phyloP scores from a whole-genome alignment of 2,329 filamentous ascomycete genomes.

The Pseudogymnoascus sp. region DNA sequence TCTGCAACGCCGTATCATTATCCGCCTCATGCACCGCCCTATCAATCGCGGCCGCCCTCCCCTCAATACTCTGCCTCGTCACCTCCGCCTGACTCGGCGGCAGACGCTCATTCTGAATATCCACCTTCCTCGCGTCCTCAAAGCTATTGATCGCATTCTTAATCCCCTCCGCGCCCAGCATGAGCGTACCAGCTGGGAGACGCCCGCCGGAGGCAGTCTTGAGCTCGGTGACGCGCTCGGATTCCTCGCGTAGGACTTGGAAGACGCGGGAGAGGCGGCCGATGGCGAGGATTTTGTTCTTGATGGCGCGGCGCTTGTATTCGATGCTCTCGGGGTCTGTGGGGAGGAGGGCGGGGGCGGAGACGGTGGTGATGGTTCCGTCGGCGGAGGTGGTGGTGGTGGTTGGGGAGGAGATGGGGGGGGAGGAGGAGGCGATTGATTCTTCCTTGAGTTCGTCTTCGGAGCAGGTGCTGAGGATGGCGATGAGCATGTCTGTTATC shows the following conservation, averaged over 20 bases:
- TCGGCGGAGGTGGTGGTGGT: conserved; percentile 34
- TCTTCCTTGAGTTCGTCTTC: conserved; percentile 96
- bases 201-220: conserved; percentile 93
- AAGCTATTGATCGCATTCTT: conserved; percentile 97
- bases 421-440: no score
- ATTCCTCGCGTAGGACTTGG: conserved; percentile 95
- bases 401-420: conserved; percentile 66
- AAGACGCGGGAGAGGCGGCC: conserved; percentile 94
- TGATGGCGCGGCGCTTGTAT: conserved; percentile 92
- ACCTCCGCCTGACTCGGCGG: conserved; percentile 93
- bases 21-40: conserved; percentile 82
- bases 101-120: conserved; percentile 90
- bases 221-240: conserved; percentile 90
- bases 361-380: neutral
- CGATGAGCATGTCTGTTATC: conserved; percentile 98
- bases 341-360: neutral
- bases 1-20: conserved; percentile 80
- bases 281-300: conserved; percentile 99
- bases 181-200: conserved; percentile 88
- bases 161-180: conserved; percentile 96
- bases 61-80: conserved; percentile 70
- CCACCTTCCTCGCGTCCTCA: conserved; percentile 93
- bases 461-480: conserved; percentile 96
- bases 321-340: conserved; percentile 78
- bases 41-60: conserved; percentile 73